Conservation (phyloP, 2,329 filamentous ascomycete genomes). For the Fulvia fulva region DNA sequence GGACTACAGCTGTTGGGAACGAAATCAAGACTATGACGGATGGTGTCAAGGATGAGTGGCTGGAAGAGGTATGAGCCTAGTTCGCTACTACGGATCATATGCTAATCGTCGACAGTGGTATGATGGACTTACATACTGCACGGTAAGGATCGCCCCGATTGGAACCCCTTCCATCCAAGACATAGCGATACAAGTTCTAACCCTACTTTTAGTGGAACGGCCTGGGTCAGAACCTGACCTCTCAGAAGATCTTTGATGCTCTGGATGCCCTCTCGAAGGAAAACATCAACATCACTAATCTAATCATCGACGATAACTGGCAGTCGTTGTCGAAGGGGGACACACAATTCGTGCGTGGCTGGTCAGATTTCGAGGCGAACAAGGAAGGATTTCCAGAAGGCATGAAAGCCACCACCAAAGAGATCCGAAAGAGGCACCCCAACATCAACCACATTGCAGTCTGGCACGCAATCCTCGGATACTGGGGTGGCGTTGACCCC, state of each 20-base stretch:
- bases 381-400: constrained; percentile 73
- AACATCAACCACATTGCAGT: constrained; percentile 81
- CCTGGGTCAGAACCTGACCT: constrained; percentile 76
- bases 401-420: constrained; percentile 64
- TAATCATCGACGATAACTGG: constrained; percentile 98
- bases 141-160: too few species aligned
- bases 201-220: too few species aligned
- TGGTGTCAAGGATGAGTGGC: constrained; percentile 59
- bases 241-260: constrained; percentile 72
- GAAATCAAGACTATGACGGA: constrained; percentile 47
- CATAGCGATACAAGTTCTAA: too few species aligned
- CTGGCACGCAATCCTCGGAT: constrained; percentile 85
- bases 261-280: constrained; percentile 66
- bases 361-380: constrained; percentile 84
- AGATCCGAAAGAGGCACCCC: constrained; percentile 64
- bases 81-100: not conserved
- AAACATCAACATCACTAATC: constrained; percentile 71
- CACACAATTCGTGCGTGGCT: constrained; percentile 53
- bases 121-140: constrained; percentile 90
- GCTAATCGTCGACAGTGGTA: constrained; percentile 43
- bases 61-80: constrained; percentile 63
- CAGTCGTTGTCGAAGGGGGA: constrained; percentile 65
- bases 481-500: constrained; percentile 86
- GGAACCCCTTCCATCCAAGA: too few species aligned
- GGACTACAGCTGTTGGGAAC: constrained; percentile 37